Evolutionary conservation across 306 rosid species (phyloP), one percentile per base, ranked within the genome.

Genomic region (Parietaria judaica): DNA sequence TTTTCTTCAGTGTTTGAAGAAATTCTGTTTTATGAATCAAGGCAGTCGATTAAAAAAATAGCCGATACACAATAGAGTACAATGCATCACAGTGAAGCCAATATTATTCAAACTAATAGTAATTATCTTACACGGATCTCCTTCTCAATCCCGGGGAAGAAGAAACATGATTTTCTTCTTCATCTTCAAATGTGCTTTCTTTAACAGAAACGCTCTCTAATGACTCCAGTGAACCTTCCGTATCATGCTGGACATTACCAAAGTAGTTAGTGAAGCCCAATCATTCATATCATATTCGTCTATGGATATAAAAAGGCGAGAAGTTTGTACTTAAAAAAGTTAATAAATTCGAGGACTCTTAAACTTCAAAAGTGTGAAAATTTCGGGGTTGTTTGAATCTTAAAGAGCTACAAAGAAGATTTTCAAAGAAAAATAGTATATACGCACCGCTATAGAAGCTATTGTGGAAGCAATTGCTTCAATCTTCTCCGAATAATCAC

Each of bases 401-500:
- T 43, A 38, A 14, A 15, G 35, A 14, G 45, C 6, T 41, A 41
- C 45, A 41, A 41, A 2, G 45, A 41, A 41, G 45, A 41, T 41
- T 41, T 8, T 41, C 45, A 3, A 1, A 5, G 6, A 61, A 16
- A 48, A 5, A 47, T 4, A 53, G 35, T 54, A 68, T 66, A 67
- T 54, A 70, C 82, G 7, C 70, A 86, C 97, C 79, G 23, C 54
- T 0, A 51, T 70, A 62, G 76, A 66, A 44, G 76, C 77, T 74
- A 88, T 63, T 53, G 79, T 84, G 52, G 90, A 84, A 54, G 99
- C 94, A 65, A 84, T 69, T 44, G 74, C 86, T 84, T 88, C 99
- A 17, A 88, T 77, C 86, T 86, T 92, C 79, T 84, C 88, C 14
- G 94, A 82, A 79, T 77, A 84, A 55, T 88, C 96, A 67, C 79